Conservation (phyloP, 768 basidiomycete species). For the Lactarius hengduanensis region DNA sequence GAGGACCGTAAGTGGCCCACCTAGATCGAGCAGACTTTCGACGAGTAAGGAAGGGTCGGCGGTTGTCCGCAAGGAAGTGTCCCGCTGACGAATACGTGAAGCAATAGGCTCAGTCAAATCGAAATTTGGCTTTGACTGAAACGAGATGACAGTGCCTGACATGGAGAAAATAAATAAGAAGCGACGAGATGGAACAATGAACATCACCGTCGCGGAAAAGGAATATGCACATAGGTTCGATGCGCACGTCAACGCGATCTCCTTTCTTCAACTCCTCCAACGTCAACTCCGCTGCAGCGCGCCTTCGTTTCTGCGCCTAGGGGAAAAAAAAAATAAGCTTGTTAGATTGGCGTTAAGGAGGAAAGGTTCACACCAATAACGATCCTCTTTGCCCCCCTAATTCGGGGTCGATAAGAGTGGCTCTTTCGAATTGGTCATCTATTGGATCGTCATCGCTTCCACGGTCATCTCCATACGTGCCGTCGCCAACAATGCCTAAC, state of each 20-base stretch:
- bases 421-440: constrained; percentile 5
- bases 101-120: constrained; percentile 56
- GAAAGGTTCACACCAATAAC: constrained; percentile 14
- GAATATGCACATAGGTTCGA: constrained; percentile 67
- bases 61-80: constrained; percentile 59
- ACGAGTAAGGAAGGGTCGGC: constrained; percentile 69
- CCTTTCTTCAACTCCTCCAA: constrained; percentile 47
- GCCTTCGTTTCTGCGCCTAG: constrained; percentile 37
- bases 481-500: constrained; percentile 27
- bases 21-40: constrained; percentile 62
- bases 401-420: constrained; percentile 31
- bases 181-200: background rate
- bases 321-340: constrained; percentile 24
- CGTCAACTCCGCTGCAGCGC: constrained; percentile 32
- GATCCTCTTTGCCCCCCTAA: constrained; percentile 22
- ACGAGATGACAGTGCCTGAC: constrained; percentile 64
- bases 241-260: constrained; percentile 57
- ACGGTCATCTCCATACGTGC: constrained; percentile 33
- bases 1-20: constrained; percentile 30
- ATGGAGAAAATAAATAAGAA: background rate
- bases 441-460: constrained; percentile 25
- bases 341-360: background rate
- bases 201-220: constrained; percentile 58
- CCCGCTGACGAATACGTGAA: constrained; percentile 53
- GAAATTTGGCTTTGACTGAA: constrained; percentile 47